Percentiles rank a stretch among this genome's conserved stretches.
phyloP scores from a whole-genome alignment of 768 basidiomycete species.

The Butyriboletus loyo region DNA sequence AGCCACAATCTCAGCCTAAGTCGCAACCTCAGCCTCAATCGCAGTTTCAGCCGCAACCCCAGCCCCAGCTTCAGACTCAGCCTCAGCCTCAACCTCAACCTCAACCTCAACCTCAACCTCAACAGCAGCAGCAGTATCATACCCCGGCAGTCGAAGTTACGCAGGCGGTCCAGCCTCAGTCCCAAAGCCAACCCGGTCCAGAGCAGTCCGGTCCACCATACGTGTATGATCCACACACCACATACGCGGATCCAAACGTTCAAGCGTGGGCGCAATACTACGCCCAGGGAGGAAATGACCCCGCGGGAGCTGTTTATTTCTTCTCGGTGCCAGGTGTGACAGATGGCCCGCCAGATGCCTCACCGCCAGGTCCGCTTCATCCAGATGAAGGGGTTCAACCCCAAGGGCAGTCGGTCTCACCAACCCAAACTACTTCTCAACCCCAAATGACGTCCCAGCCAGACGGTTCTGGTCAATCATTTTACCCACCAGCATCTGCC shows the following conservation, averaged over 20 bases:
- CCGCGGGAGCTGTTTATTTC: constrained; percentile 78
- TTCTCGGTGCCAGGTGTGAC: constrained; percentile 73
- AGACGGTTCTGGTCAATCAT: constrained; percentile 3
- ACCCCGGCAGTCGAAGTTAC: constrained; percentile 4
- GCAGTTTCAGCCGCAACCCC: constrained; percentile 29
- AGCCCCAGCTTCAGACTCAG: not conserved
- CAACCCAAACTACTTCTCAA: constrained; percentile 16
- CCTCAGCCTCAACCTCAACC: constrained; percentile 22
- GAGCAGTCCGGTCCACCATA: constrained; percentile 44
- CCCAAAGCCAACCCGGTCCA: constrained; percentile 11
- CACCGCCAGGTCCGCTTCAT: constrained; percentile 3
- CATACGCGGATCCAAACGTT: constrained; percentile 75
- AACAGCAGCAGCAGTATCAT: constrained; percentile 25
- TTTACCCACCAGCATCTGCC: constrained; percentile 11
- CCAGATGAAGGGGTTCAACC: constrained; percentile 11
- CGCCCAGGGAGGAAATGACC: constrained; percentile 71
- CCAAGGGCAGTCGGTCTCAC: constrained; percentile 14
- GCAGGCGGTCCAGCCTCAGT: constrained; percentile 10
- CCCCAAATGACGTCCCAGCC: constrained; percentile 17
- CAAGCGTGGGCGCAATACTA: constrained; percentile 90
- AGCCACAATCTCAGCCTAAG: constrained; percentile 22
- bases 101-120: constrained; percentile 30
- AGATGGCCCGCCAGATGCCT: constrained; percentile 32
- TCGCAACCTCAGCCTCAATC: constrained; percentile 29
- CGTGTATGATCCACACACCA: constrained; percentile 59